Base-by-base conservation (phyloP, 345 rosid genomes). In the Salix caprea region DNA sequence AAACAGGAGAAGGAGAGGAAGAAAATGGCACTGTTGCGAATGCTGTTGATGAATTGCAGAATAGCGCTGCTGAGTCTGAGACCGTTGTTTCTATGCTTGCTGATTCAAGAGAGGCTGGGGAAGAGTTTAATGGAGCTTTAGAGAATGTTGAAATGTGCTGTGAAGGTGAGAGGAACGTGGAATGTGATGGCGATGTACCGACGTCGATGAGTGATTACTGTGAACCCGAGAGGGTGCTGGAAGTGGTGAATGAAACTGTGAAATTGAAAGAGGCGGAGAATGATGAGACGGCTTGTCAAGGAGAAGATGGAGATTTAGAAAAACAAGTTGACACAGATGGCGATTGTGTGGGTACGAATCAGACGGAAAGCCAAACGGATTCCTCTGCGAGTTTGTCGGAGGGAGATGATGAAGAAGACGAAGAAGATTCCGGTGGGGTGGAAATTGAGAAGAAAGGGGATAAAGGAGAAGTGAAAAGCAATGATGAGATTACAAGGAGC, bases 371-470 rank as follows among this genome's bases (percentile, higher is more conserved):
- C 56, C 75, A 67, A 32, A 46, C 62, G 0, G 80, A n/a, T 69
- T 85, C 86, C 14, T 78, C 81, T 8, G 77, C 23, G 13, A 74
- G 77, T 71, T 78, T 69, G 70, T 54, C 1, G 6, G 71, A 75
- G 7, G 78, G 9, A 7, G 66, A 69, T 26, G 79, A n/a, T 16
- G 83, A 23, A 1, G 46, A 12, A 26, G 44, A 67, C 1, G 78
- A 65, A 18, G 81, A 24, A 9, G 28, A 68, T n/a, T 13, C 3
- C 8, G 64, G 32, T 37, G 44, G 46, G 24, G 58, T 39, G 9
- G 65, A 37, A 40, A 66, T 58, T 7, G 76, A 28, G 73, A 10
- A 24, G 12, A 14, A 4, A 4, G 36, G 46, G 24, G 40, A 36
- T 2, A 18, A 19, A 28, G 52, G 19, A 24, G 21, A 3, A 2